These are phyloP conservation scores for Blastobotrys muscicola DNA, from an alignment of 805 yeast genomes.

Conservation along the genomic window DNA sequence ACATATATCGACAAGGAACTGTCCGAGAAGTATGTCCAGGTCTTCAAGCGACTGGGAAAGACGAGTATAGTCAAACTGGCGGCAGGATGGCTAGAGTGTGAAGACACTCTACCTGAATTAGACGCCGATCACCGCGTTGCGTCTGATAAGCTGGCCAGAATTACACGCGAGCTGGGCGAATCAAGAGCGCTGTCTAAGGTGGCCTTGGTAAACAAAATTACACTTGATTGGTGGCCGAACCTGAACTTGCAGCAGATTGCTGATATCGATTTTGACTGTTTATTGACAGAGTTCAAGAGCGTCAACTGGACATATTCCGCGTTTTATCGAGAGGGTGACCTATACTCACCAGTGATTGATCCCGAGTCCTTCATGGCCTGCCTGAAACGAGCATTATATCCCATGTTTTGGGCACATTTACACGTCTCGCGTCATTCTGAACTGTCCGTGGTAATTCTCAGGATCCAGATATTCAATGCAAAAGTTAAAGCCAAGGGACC, in stretches of 20 bases:
- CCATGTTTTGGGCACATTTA: constrained; percentile 33
- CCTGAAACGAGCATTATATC: constrained; percentile 37
- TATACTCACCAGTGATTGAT: constrained; percentile 31
- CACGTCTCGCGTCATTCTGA: constrained; percentile 58
- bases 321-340: constrained; percentile 20
- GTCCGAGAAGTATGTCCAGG: constrained; percentile 7
- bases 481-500: constrained; percentile 1
- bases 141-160: constrained; percentile 2
- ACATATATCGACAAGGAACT: constrained; percentile 9
- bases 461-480: constrained; percentile 61
- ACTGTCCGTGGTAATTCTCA: constrained; percentile 47
- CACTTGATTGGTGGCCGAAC: constrained; percentile 42
- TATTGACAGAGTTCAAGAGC: constrained; percentile 38
- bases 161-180: not conserved
- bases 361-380: constrained; percentile 43
- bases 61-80: constrained; percentile 6
- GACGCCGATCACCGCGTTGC: constrained; percentile 13
- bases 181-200: not conserved
- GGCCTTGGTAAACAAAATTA: not conserved
- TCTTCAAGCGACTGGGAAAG: constrained; percentile 5
- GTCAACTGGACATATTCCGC: constrained; percentile 31
- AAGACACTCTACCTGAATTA: constrained; percentile 13
- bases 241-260: constrained; percentile 57
- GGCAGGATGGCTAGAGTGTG: constrained; percentile 8
- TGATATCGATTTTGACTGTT: constrained; percentile 54